phyloP scores from a whole-genome alignment of 305 asterid species.

The Coffea humblotiana region DNA sequence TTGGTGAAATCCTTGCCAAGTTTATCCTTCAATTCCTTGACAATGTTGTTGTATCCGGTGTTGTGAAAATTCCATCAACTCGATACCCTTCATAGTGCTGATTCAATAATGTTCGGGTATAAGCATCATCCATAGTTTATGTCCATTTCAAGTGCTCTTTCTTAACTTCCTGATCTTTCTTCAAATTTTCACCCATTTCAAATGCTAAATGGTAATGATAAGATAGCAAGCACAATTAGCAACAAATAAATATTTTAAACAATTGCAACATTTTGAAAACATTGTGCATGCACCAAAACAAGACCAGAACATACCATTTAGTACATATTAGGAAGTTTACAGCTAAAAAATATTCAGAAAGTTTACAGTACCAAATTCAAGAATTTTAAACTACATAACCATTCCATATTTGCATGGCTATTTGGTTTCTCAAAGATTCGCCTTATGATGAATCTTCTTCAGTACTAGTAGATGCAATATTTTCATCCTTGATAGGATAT shows the following conservation, averaged over 20 bases:
- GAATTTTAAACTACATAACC: background rate
- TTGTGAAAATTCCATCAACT: background rate
- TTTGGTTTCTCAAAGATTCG: background rate
- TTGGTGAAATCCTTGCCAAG: background rate
- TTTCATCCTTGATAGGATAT: background rate
- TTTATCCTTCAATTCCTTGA: background rate
- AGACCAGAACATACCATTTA: background rate
- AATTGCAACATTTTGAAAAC: background rate
- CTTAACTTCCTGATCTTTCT: background rate
- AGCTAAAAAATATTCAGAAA: background rate
- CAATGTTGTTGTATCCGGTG: too few species aligned
- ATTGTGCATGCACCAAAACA: background rate
- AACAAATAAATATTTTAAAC: background rate
- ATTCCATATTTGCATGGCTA: slow-evolving; percentile 3
- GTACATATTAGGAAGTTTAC: background rate
- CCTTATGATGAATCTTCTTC: background rate
- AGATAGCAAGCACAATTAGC: background rate
- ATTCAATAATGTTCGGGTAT: background rate
- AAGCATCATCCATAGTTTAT: background rate
- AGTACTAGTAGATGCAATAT: background rate
- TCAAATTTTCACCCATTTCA: background rate
- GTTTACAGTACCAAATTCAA: too few species aligned
- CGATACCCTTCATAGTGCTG: too few species aligned
- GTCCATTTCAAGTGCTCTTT: background rate
- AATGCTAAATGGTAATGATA: background rate